phyloP scores from a whole-genome alignment of 1,284 basidiomycete species.

The Malassezia caprae region DNA sequence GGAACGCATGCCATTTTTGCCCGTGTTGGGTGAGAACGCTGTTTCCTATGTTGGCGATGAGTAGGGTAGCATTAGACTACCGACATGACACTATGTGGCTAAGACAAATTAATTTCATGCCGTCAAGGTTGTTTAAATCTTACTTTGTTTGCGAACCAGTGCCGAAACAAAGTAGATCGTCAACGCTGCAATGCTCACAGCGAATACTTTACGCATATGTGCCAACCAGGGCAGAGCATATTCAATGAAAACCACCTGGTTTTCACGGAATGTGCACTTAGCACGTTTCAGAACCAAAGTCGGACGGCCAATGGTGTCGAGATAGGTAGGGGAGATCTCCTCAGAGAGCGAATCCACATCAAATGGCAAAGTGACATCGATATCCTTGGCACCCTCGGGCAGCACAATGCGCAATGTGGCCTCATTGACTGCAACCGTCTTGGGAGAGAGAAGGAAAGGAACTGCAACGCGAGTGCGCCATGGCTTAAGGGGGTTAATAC shows the following conservation, averaged over 20 bases:
- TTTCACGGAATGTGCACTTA: constrained; percentile 17
- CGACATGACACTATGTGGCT: not conserved
- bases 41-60: constrained; percentile 14
- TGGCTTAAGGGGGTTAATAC: constrained; percentile 51
- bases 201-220: constrained; percentile 25
- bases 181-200: constrained; percentile 18
- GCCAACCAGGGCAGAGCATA: constrained; percentile 24
- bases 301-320: constrained; percentile 85
- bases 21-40: constrained; percentile 3
- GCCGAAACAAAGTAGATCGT: constrained; percentile 17
- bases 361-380: constrained; percentile 65
- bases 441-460: constrained; percentile 73
- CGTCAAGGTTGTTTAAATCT: not conserved
- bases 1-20: constrained; percentile 13
- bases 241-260: constrained; percentile 24
- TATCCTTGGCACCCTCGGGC: constrained; percentile 82
- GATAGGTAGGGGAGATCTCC: constrained; percentile 69
- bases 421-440: constrained; percentile 70
- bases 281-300: constrained; percentile 64
- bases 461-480: constrained; percentile 60
- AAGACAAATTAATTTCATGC: not conserved
- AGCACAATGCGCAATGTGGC: constrained; percentile 70
- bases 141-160: constrained; percentile 8
- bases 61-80: not conserved
- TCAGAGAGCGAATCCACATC: constrained; percentile 57